Evolutionary conservation across 805 yeast species (phyloP), one percentile per base, ranked within the genome.

Genomic region (Yamadazyma sp.): DNA sequence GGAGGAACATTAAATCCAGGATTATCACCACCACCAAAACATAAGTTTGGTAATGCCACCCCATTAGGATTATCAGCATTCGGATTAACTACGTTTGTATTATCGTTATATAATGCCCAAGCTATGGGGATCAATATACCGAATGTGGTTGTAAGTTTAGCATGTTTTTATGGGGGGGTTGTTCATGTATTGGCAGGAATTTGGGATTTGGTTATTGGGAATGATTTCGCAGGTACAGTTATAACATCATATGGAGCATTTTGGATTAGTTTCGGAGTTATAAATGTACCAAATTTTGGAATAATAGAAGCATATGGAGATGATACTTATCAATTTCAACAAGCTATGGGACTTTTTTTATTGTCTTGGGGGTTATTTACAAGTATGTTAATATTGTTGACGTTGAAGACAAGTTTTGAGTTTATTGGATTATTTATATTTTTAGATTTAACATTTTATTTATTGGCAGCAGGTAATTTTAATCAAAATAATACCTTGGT

Each of bases 211-310:
- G 74, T 75, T 8, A 53, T 74, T 27, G 83, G 78, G 32, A 80
- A 81, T 58, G 75, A 82, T 18, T 81, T 81, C 62, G 86, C 80
- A 63, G 83, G 76, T 42, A 71, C 80, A n/a, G 84, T 84, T 2
- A 64, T 81, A 31, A 54, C 75, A 28, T 75, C 82, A 3, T 80
- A 68, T 46, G 70, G 70, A 6, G 59, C 60, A 4, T 63, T 63
- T 43, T 63, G 70, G 70, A 47, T 60, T 18, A 36, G 60, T 21
- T 63, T 43, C 35, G 56, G 58, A 15, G 60, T 68, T 5, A 58
- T 63, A 31, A 39, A 50, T 21, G 33, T 60, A 22, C 40, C 48
- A 10, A 49, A 53, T 9, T 63, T 63, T 45, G 67, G 65, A 24
- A 61, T 63, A 34, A 49, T 33, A 8, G 51, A 43, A 3, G 62